A percentile compares a stretch with the other conserved stretches of the same genome.
Evolutionary conservation across 305 asterid species (phyloP).

Genomic region (Fraxinus albicans): DNA sequence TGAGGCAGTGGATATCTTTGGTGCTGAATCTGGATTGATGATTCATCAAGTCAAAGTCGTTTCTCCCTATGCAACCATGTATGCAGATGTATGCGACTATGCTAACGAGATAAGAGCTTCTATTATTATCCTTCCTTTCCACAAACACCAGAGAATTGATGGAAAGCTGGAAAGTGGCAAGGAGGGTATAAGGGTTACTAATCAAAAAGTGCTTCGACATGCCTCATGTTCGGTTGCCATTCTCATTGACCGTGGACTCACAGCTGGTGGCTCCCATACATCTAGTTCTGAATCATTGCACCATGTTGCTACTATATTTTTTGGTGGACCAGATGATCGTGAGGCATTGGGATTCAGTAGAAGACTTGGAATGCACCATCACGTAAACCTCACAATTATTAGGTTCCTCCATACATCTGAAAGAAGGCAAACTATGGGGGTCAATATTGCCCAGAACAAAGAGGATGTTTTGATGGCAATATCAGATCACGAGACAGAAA

Average conservation of each 20-base stretch:
- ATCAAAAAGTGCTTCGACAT: slow-evolving; percentile 79
- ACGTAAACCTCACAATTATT: slow-evolving; percentile 74
- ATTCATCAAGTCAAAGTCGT: slow-evolving; percentile 72
- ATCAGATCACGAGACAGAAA: slow-evolving; percentile 60
- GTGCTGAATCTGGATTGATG: slow-evolving; percentile 64
- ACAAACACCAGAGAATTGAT: slow-evolving; percentile 95
- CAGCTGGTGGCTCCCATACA: slow-evolving; percentile 46
- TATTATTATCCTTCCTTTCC: slow-evolving; percentile 79
- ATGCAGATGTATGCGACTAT: slow-evolving; percentile 61
- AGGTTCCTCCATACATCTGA: slow-evolving; percentile 64
- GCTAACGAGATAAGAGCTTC: slow-evolving; percentile 76
- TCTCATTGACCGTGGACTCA: slow-evolving; percentile 87
- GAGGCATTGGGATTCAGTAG: slow-evolving; percentile 89
- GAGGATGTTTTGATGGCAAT: slow-evolving; percentile 69
- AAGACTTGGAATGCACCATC: slow-evolving; percentile 84
- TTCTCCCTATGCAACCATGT: slow-evolving; percentile 65
- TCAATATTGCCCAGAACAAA: slow-evolving; percentile 53
- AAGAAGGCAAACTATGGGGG: slow-evolving; percentile 43
- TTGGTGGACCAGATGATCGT: slow-evolving; percentile 96
- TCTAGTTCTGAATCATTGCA: slow-evolving; percentile 60
- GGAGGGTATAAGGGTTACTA: slow-evolving; percentile 81
- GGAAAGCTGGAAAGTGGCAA: slow-evolving; percentile 87
- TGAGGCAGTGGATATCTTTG: slow-evolving; percentile 83
- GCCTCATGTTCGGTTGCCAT: slow-evolving; percentile 83
- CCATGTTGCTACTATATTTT: slow-evolving; percentile 78